Base-by-base conservation (phyloP, 163 green algal species). In the Chlorella variabilis region DNA sequence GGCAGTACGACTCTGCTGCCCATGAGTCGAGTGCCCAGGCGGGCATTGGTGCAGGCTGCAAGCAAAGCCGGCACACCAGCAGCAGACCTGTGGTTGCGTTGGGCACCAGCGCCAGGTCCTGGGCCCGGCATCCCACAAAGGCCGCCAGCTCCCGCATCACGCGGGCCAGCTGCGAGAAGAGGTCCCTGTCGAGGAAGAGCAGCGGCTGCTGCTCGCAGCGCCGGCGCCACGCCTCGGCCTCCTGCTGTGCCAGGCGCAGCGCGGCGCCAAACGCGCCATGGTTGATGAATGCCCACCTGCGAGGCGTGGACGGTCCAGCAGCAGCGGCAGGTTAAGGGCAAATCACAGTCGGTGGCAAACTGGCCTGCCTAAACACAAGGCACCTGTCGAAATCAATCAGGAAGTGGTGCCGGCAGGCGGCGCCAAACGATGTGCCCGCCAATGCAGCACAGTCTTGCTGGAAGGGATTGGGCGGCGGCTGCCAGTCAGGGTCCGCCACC, bases 141-240 rank as follows among this genome's bases (percentile, higher is more conserved):
- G 48, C 63, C 11, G 88, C 86, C 66, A 94, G 69, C 73, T 94
- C 87, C 1, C 88, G 78, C 48, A 93, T 93, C 11, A 92, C 87
- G 2, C 86, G 86, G 23, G 93, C 88, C 67, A 93, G 75, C 36
- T 94, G 90, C 0, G 85, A 82, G 38, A 94, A 93, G 27, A 95
- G 83, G 79, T 93, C 70, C 78, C 90, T 91, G 87, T 95, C 91
- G 3, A 95, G 79, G 80, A 94, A 94, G 5, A 42, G 36, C 27
- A 95, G 88, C 6, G 91, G 91, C 83, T 95, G 91, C 11, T 27
- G 25, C 71, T 95, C 91, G 66, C 87, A 92, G 61, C 92, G 84
- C 74, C 77, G 56, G 8, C 89, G 84, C 91, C 91, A 95, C 20
- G 36, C 54, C 23, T 86, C 80, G 0, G 88, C 84, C 65, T 89